Evolutionary conservation across 2,329 filamentous ascomycete genomes (phyloP).

Genomic region (Ophiostoma fasciatum): DNA sequence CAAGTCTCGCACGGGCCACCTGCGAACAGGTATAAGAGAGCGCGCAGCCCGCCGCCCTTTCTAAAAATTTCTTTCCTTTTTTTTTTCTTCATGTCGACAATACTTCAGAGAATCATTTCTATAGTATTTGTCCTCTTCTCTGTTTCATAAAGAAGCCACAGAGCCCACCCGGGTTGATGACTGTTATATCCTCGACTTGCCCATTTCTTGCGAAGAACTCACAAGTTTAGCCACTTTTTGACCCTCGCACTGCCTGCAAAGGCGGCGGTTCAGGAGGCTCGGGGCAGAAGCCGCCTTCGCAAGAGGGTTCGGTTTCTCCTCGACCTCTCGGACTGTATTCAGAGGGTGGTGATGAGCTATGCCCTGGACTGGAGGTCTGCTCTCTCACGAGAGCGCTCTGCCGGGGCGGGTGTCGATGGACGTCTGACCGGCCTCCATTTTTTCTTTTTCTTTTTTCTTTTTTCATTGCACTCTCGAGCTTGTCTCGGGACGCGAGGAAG

Average conservation of each 20-base stretch:
- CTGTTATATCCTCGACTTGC: constrained; percentile 55
- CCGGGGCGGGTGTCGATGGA: constrained; percentile 72
- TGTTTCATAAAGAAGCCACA: constrained; percentile 87
- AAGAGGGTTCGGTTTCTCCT: constrained; percentile 4
- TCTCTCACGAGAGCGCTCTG: constrained; percentile 49
- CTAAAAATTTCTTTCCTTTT: constrained; percentile 22
- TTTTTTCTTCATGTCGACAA: constrained; percentile 47
- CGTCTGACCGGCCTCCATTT: constrained; percentile 64
- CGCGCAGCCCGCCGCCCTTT: constrained; percentile 17
- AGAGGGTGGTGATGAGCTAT: constrained; percentile 94
- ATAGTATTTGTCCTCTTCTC: constrained; percentile 91
- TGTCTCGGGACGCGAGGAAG: constrained; percentile 36
- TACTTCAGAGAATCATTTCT: constrained; percentile 87
- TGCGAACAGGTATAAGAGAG: constrained; percentile 26
- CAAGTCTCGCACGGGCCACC: constrained; percentile 5
- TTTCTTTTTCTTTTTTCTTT: constrained; percentile 37
- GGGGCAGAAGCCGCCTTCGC: background rate
- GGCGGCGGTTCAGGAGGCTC: constrained; percentile 32
- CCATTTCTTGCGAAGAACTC: constrained; percentile 10
- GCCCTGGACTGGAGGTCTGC: constrained; percentile 54
- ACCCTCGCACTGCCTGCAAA: constrained; percentile 46
- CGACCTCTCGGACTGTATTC: constrained; percentile 38
- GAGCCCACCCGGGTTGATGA: constrained; percentile 95
- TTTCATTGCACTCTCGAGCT: constrained; percentile 40
- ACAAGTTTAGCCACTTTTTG: constrained; percentile 56